Base-by-base conservation (phyloP, 768 basidiomycete genomes). In the Rhodosporidiobolus odoratus region DNA sequence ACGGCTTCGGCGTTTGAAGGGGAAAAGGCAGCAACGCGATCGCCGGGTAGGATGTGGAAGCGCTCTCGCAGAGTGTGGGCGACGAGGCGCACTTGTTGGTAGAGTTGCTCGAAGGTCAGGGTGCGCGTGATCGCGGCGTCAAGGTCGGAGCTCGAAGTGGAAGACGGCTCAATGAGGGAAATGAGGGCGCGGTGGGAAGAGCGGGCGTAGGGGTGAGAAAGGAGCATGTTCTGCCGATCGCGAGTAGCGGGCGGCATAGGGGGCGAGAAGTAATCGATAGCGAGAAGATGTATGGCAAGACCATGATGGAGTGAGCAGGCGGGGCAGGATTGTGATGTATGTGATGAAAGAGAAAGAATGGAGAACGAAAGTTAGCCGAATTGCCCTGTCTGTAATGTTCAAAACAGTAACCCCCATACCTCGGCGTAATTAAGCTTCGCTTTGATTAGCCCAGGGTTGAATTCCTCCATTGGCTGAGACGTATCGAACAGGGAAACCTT, bases 1-100 rank as follows among this genome's bases (percentile, higher is more conserved):
- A 71, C 61, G 82, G 87, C 78, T 76, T 89, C 88, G 57, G 90
- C 85, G 78, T 87, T 89, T 77, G 89, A 68, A 12, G 77, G 76
- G 4, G 71, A 69, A 41, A 75, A 71, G 25, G 77, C 71, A 1
- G 62, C 75, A 25, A 77, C 74, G 3, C 73, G 65, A 58, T 77
- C 77, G 5, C 77, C 77, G 1, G 73, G 65, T 37, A 41, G 23
- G 17, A 76, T 40, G 5, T 65, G 69, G 41, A 58, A 71, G 45
- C 69, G 34, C 16, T 71, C 68, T 40, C 60, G 60, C 58, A 77
- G 65, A 17, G 70, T 69, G 45, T 65, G 60, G 16, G 74, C 73
- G 17, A 73, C 68, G 27, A 62, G 15, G 21, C 66, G 56, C 7
- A 76, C 75, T 32, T 75, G 67, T 27, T 72, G 62, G 65, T 77